Evolutionary conservation across 345 rosid species (phyloP).

Genomic region (Ceriops zippeliana): DNA sequence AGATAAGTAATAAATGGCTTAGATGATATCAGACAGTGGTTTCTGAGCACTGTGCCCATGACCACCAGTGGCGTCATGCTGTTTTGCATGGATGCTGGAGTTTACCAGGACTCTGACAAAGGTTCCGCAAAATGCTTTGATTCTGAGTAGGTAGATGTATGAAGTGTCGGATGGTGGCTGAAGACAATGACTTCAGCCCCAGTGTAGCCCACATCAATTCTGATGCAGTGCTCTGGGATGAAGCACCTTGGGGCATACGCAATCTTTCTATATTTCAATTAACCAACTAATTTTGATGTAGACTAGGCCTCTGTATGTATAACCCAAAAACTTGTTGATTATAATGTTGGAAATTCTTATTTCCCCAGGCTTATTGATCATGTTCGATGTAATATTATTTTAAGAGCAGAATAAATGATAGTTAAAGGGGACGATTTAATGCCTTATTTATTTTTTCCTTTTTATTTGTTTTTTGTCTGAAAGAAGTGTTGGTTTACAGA

Average conservation of each 20-base stretch:
- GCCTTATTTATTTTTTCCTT: neutral
- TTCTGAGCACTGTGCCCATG: neutral
- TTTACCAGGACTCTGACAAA: constrained; percentile 3
- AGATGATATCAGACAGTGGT: neutral
- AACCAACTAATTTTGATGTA: constrained; percentile 27
- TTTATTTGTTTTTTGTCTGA: neutral
- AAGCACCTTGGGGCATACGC: constrained; percentile 4
- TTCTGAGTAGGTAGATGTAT: constrained; percentile 7
- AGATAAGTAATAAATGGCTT: constrained; percentile 31
- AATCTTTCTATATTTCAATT: constrained; percentile 2
- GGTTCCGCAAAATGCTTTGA: constrained; percentile 1
- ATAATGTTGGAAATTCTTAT: neutral
- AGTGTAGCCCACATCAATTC: neutral
- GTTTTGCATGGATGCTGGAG: constrained; percentile 10
- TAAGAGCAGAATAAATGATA: constrained; percentile 4
- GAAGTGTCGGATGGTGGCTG: constrained; percentile 6
- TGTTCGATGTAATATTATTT: constrained; percentile 12
- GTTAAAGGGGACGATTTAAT: constrained; percentile 6
- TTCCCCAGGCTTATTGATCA: constrained; percentile 8
- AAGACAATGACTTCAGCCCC: neutral
- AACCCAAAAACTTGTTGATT: neutral
- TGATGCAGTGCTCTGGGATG: constrained; percentile 11
- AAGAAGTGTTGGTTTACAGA: neutral
- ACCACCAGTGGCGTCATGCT: neutral
- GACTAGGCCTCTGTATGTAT: constrained; percentile 17